A percentile compares a stretch with the other conserved stretches of the same genome.
phyloP scores from a whole-genome alignment of 768 basidiomycete genomes.

The Leucocoprinus birnbaumii region DNA sequence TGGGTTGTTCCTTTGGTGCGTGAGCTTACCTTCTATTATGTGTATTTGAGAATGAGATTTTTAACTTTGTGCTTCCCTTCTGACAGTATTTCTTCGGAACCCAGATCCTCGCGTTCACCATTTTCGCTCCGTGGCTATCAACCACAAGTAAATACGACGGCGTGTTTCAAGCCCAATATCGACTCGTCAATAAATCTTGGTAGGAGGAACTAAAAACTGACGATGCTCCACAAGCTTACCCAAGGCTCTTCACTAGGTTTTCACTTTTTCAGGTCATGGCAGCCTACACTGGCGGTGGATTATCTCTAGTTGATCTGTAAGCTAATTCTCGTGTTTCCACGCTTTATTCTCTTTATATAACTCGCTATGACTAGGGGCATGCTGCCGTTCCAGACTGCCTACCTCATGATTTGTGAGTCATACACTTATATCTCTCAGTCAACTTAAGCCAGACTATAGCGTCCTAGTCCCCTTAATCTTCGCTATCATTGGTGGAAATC shows the following conservation, averaged over 20 bases:
- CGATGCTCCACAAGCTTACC: not conserved
- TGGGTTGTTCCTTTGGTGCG: conserved; percentile 46
- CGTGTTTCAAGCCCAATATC: conserved; percentile 46
- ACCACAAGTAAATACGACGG: conserved; percentile 41
- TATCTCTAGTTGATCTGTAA: conserved; percentile 61
- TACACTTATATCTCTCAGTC: conserved; percentile 11
- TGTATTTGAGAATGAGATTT: too few relatives aligned
- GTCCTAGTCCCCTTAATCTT: conserved; percentile 49
- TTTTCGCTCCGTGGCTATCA: conserved; percentile 63
- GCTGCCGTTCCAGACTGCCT: conserved; percentile 68
- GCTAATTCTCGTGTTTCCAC: conserved; percentile 8
- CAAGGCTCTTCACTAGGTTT: conserved; percentile 28
- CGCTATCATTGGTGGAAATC: conserved; percentile 74
- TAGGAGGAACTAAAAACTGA: not conserved
- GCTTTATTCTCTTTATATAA: not conserved
- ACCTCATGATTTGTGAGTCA: conserved; percentile 51
- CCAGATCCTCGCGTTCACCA: conserved; percentile 52
- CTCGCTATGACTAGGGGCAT: conserved; percentile 40
- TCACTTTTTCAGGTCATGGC: conserved; percentile 41
- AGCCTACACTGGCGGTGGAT: conserved; percentile 67
- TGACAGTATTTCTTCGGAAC: conserved; percentile 61
- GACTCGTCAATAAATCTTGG: conserved; percentile 57
- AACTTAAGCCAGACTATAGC: not conserved
- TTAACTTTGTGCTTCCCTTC: conserved; percentile 18
- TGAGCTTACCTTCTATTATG: not conserved